Base-by-base conservation (phyloP, 371 early-diverging fungal genomes). In the Apophysomyces sp. region DNA sequence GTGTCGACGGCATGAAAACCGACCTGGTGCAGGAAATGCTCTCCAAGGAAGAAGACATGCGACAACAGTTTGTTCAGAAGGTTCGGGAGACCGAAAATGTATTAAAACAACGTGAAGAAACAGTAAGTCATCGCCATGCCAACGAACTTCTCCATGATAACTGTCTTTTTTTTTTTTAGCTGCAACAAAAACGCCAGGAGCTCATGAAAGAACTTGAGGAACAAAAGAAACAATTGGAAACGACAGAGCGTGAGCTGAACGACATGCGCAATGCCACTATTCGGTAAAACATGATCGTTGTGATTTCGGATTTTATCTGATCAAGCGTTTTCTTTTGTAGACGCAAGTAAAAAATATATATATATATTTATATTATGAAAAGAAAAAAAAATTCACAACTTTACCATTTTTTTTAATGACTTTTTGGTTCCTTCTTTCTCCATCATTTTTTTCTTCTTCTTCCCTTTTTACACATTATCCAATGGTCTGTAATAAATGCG, bases 31-130 rank as follows among this genome's bases (percentile, higher is more conserved):
- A 87, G 51, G 91, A 90, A n/a, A 88, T 94, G 89, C 77, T 81
- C 31, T 71, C 83, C 16, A 86, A 81, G 40, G 92, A 94, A 63
- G 91, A 92, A 28, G 84, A 87, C 44, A 88, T 94, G 70, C 82
- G 91, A 11, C 84, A 86, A 67, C 76, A 75, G 64, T 92, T 92
- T 76, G 86, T 92, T 16, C 67, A 78, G 15, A 81, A 86, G 62
- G 92, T 92, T n/a, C 79, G 88, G 34, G 88, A 88, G 56, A 91
- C 89, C 78, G 94, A 92, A 63, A 70, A 75, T 24, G 74, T 70
- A 3, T 71, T 92, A 36, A 80, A 86, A 29, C 78, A 84, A 52
- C 79, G 88, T 12, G 92, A 92, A 69, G 89, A 89, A 57, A 72
- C 75, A 40, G 73, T 67, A 67, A 58, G 64, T 28, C 15, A 41